A percentile compares a stretch with the other conserved stretches of the same genome.
Conservation (phyloP, 805 yeast genomes). For the Saccharomyces kudriavzevii region DNA sequence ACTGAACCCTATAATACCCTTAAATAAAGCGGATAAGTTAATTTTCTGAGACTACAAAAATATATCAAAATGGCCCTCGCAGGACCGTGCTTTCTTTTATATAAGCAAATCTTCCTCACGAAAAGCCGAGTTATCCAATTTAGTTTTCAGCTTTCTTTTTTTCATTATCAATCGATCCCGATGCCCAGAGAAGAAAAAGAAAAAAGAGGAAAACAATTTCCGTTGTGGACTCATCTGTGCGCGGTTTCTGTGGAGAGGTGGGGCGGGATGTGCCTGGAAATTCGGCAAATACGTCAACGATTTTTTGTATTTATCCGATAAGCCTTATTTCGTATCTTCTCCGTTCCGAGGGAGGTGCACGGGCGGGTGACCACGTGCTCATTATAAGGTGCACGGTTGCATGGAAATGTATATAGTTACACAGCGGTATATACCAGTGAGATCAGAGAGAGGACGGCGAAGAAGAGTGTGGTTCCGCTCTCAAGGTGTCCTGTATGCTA, state of each 20-base stretch:
- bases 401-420: background rate
- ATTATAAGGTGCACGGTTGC: background rate
- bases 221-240: background rate
- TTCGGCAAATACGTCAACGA: background rate
- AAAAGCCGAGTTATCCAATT: background rate
- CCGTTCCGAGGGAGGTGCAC: background rate
- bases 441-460: background rate
- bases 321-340: background rate
- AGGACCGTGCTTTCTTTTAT: background rate
- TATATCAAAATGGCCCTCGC: background rate
- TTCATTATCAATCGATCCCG: background rate
- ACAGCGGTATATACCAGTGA: background rate
- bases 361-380: background rate
- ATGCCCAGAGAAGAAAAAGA: background rate
- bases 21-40: background rate
- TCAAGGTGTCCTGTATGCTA: constrained; percentile 19
- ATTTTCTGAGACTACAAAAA: background rate
- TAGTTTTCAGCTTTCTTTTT: background rate
- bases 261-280: background rate
- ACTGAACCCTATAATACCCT: background rate
- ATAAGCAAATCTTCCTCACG: background rate
- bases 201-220: background rate
- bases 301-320: background rate
- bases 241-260: background rate
- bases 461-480: background rate